Percentiles rank a stretch among this genome's conserved stretches.
Evolutionary conservation across 768 basidiomycete species (phyloP).

Genomic region (Mycena belliarum): DNA sequence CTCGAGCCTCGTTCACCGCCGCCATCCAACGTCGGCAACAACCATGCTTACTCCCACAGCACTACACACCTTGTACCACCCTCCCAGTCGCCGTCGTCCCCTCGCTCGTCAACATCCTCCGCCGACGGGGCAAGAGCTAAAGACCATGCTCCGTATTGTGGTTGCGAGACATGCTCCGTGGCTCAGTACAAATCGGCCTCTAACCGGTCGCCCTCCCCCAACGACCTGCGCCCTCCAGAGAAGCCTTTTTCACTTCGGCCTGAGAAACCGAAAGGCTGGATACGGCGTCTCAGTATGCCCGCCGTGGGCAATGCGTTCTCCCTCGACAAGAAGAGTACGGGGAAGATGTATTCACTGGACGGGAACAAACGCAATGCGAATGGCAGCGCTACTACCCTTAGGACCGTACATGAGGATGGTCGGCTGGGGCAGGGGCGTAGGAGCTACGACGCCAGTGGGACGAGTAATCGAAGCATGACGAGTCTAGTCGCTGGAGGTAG

Average conservation of each 20-base stretch:
- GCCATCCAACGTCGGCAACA: conserved; percentile 6
- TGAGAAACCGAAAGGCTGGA: conserved; percentile 72
- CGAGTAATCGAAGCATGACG: conserved; percentile 53
- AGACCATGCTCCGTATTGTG: conserved; percentile 70
- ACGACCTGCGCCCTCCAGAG: conserved; percentile 42
- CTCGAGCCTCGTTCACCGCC: conserved; percentile 10
- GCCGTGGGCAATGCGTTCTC: conserved; percentile 60
- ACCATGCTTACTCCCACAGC: conserved; percentile 38
- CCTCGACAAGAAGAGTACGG: conserved; percentile 50
- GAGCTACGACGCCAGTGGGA: conserved; percentile 43
- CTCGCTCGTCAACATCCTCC: conserved; percentile 23
- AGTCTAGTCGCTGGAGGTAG: conserved; percentile 45
- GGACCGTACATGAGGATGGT: conserved; percentile 50
- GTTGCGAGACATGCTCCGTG: conserved; percentile 64
- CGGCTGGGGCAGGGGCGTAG: conserved; percentile 32
- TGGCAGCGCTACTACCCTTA: conserved; percentile 43
- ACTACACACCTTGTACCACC: conserved; percentile 44
- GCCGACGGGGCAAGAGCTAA: conserved; percentile 24
- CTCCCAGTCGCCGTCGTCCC: conserved; percentile 27
- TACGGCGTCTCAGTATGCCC: conserved; percentile 77
- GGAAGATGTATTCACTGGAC: conserved; percentile 44
- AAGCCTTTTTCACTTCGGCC: conserved; percentile 45
- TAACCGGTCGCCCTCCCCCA: conserved; percentile 26
- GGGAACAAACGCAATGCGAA: conserved; percentile 44
- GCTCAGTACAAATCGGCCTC: conserved; percentile 50